Evolutionary conservation across 2,329 filamentous ascomycete species (phyloP), one percentile per base, ranked within the genome.

Genomic region (Albifimbria verrucaria): DNA sequence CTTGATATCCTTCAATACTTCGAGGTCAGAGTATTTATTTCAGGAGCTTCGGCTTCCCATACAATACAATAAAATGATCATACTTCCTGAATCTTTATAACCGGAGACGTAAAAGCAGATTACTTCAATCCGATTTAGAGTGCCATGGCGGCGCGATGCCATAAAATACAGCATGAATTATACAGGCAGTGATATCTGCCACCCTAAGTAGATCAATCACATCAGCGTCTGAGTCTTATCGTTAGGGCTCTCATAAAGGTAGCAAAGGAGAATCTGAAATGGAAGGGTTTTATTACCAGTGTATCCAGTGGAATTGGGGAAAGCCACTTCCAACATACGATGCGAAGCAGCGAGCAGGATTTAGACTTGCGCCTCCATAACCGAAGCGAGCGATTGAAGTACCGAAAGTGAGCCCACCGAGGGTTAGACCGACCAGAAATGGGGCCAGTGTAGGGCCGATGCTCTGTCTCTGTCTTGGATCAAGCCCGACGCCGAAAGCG

Each of bases 401-500:
- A 0, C 69, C 62, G 53, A 76, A 74, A 0, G 65, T 65, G 18
- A 69, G 56, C 0, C 72, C 57, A 0, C 69, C 74, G 4, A 74
- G 57, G 2, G 65, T 64, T 3, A 75, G 56, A 1, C 78, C 75
- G 1, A 81, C 77, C 7, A 83, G 63, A 23, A 79, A 74, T 0
- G 80, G 78, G 0, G 73, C 72, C 3, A 80, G 60, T 0, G 77
- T 72, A 7, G 77, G 77, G 0, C 79, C 79, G 55, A 80, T 77
- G 2, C 76, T 69, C 25, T 73, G 66, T 0, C 66, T 69, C 57
- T 82, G 78, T 18, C 79, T 62, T 0, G 80, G 79, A 61, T 82
- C 79, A 4, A 83, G 60, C 9, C 76, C 80, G 3, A 81, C 74
- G 0, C 80, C 78, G 56, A 82, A 82, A 0, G 78, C 72, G 6